Conservation (phyloP, 2,329 filamentous ascomycete genomes). For the Beauveria medogensis region DNA sequence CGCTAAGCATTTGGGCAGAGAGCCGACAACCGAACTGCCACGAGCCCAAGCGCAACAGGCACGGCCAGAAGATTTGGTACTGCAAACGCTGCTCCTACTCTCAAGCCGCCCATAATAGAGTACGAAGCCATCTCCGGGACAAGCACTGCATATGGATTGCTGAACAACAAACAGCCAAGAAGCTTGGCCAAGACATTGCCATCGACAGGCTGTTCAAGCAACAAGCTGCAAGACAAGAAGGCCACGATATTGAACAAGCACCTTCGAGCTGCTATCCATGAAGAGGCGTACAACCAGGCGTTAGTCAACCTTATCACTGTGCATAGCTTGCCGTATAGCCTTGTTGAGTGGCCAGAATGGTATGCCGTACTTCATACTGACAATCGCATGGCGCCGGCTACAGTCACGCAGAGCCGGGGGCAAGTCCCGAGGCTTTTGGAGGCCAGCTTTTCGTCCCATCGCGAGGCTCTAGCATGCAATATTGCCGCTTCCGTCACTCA, state of each 20-base stretch:
- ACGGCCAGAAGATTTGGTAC: slow-evolving; percentile 1
- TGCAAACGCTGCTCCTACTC: slow-evolving; percentile 6
- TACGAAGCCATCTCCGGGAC: neutral
- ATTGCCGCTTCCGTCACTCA: neutral
- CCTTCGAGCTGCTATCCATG: neutral
- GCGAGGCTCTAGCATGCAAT: neutral
- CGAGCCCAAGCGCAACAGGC: slow-evolving; percentile 1
- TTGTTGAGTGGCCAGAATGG: slow-evolving; percentile 7
- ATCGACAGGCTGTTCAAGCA: neutral
- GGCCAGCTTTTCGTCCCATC: neutral
- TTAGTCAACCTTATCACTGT: slow-evolving; percentile 3
- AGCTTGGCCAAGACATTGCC: neutral
- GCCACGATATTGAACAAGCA: neutral
- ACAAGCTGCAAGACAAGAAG: neutral
- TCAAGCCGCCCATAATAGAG: slow-evolving; percentile 1
- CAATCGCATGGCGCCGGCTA: neutral
- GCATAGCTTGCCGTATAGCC: slow-evolving; percentile 1
- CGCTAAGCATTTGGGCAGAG: slow-evolving; percentile 4
- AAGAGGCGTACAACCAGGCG: slow-evolving; percentile 3
- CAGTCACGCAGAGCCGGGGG: neutral
- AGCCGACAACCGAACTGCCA: neutral
- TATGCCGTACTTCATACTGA: slow-evolving; percentile 4
- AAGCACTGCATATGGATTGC: slow-evolving; percentile 1
- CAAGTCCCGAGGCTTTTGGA: neutral
- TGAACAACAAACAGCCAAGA: neutral